Evolutionary conservation across 2,329 filamentous ascomycete genomes (phyloP).

Genomic region (Raffaelea deltoideospora): DNA sequence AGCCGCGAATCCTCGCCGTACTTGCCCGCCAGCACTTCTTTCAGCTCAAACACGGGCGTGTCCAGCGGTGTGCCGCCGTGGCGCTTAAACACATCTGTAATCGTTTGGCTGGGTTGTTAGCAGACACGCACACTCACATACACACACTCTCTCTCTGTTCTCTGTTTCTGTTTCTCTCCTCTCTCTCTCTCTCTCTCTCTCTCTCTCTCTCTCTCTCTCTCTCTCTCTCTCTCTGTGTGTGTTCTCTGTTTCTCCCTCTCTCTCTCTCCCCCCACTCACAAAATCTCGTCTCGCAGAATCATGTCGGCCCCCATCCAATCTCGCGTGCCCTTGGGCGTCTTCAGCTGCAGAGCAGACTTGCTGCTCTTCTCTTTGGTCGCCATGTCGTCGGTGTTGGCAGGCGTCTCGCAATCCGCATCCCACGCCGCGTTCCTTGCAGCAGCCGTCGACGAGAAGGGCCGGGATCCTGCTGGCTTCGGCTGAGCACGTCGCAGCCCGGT

Average conservation of each 20-base stretch:
- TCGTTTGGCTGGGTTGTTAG: slow-evolving; percentile 8
- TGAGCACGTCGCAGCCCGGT: no score
- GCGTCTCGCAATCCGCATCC: no score
- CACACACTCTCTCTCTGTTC: not conserved
- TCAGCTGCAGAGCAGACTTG: slow-evolving; percentile 30
- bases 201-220: not conserved
- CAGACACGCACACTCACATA: not conserved
- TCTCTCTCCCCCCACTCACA: slow-evolving; percentile 15
- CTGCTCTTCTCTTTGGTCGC: slow-evolving; percentile 9
- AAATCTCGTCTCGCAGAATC: slow-evolving; percentile 54
- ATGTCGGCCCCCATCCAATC: slow-evolving; percentile 54
- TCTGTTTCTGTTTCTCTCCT: not conserved
- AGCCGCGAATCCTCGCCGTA: slow-evolving; percentile 57
- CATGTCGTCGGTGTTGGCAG: slow-evolving; percentile 1
- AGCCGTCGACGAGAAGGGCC: not conserved
- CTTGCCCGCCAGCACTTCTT: slow-evolving; percentile 43
- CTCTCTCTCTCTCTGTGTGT: no score
- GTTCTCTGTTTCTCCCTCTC: no score
- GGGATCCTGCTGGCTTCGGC: no score
- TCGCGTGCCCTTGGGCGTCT: slow-evolving; percentile 66
- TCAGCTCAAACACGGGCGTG: slow-evolving; percentile 62
- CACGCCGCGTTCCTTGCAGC: no score
- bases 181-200: not conserved
- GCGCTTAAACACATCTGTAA: slow-evolving; percentile 22
- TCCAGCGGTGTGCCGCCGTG: slow-evolving; percentile 58